Evolutionary conservation across 805 yeast genomes (phyloP), one percentile per base, ranked within the genome.

Genomic region (Debaryomyces maramus): DNA sequence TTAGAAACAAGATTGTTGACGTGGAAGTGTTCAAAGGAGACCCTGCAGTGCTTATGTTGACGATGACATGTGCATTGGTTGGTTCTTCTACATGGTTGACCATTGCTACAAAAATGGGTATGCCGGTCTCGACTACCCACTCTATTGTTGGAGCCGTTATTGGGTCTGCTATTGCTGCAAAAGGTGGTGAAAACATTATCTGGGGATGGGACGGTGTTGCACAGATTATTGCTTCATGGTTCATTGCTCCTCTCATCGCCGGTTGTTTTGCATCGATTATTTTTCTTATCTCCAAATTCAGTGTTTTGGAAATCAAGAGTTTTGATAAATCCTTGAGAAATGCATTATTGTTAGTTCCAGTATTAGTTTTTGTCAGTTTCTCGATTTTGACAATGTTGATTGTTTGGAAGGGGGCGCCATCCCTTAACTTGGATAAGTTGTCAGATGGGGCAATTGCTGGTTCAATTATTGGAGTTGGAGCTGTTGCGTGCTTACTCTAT

Each of bases 111-210:
- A 45, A 58, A 2, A 61, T 83, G 22, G 86, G 87, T 46, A 73
- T 81, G 76, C 90, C 90, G n/a, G 89, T 83, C 31, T 84, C 90
- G 14, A 83, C 90, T 13, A 84, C 91, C 8, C 90, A 85, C 55
- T 80, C 88, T 7, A 82, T 85, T 47, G 83, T 84, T 36, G 90
- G 90, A 53, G 89, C 80, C 30, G 73, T 81, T 29, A 81, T 83
- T 43, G 91, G 91, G 48, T 75, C 85, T 6, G 83, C 87, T 45
- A 75, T 85, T 51, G 91, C 89, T 30, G 80, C 88, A 27, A 77
- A 72, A 48, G 88, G 88, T 42, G 79, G 77, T 32, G 55, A 63
- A 5, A 70, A 78, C 45, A 75, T 84, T 38, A 65, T 58, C 39
- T 85, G 91, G 91, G 89, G 88, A 19, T 85, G 90, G 91, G 37